Percentiles rank a stretch among this genome's conserved stretches.
phyloP scores from a whole-genome alignment of 495 filamentous ascomycete species.

The Friedmanniomyces endolithicus region DNA sequence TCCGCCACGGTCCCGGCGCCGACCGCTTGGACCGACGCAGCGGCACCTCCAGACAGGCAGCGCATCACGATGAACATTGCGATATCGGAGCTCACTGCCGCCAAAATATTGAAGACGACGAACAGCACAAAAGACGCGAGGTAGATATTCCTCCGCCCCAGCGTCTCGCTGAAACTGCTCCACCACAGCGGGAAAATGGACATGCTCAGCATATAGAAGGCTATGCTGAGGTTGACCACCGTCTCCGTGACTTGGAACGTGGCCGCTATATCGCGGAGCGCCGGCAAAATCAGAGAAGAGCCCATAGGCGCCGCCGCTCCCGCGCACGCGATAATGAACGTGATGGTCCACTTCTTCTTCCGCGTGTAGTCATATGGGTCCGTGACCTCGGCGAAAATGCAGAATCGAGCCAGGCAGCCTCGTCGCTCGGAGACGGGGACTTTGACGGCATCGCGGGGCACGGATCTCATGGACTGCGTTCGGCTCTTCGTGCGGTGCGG shows the following conservation, averaged over 20 bases:
- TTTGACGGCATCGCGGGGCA: conserved; percentile 27
- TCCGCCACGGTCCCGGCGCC: conserved; percentile 89
- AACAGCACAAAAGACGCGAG: conserved; percentile 70
- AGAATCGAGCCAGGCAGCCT: conserved; percentile 60
- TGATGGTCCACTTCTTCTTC: conserved; percentile 74
- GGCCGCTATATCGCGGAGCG: conserved; percentile 53
- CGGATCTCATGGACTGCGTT: conserved; percentile 10
- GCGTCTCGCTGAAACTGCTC: conserved; percentile 76
- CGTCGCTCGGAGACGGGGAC: conserved; percentile 57
- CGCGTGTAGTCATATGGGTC: conserved; percentile 59
- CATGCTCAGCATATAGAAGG: conserved; percentile 84
- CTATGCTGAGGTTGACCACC: conserved; percentile 69
- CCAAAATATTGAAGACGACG: conserved; percentile 60
- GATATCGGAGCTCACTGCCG: conserved; percentile 63
- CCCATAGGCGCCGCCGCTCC: conserved; percentile 73
- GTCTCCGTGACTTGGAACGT: conserved; percentile 56
- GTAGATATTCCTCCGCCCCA: conserved; percentile 78
- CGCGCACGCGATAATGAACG: conserved; percentile 62
- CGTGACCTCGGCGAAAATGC: conserved; percentile 72
- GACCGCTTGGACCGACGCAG: conserved; percentile 81
- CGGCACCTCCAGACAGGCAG: conserved; percentile 66
- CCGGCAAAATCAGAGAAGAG: conserved; percentile 73
- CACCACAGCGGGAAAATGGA: conserved; percentile 89
- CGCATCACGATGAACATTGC: conserved; percentile 80
- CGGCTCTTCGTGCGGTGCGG: conserved; percentile 5